These are phyloP conservation scores for Bertia moriformis DNA, from an alignment of 2,329 filamentous ascomycete species.

Conservation along the genomic window DNA sequence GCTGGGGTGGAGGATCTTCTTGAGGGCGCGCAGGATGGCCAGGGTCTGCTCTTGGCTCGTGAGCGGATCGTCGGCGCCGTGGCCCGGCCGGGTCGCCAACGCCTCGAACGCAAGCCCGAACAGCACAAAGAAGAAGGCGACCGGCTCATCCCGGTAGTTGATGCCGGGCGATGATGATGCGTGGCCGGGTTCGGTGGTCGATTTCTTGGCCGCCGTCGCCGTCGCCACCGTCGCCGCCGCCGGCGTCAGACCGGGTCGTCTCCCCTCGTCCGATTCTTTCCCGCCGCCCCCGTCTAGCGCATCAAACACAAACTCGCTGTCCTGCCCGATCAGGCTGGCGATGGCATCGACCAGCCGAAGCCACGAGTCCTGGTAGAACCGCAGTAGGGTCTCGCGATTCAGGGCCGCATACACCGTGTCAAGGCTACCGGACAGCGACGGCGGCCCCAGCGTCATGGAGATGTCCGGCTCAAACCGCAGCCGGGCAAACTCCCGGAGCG, in stretches of 20 bases:
- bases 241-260: conserved; percentile 13
- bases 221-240: neutral
- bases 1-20: conserved; percentile 86
- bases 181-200: no score
- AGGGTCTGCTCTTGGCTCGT: conserved; percentile 66
- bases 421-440: conserved; percentile 68
- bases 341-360: conserved; percentile 93
- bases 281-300: conserved; percentile 90
- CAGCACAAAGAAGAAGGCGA: conserved; percentile 96
- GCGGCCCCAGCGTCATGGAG: conserved; percentile 72
- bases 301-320: conserved; percentile 95
- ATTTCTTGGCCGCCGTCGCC: neutral
- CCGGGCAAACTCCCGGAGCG: conserved; percentile 81
- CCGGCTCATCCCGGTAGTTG: conserved; percentile 93
- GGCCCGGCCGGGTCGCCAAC: conserved; percentile 71
- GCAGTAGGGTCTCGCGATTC: conserved; percentile 81
- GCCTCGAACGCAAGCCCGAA: conserved; percentile 96
- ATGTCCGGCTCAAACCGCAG: conserved; percentile 94
- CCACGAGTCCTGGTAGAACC: conserved; percentile 96
- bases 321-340: conserved; percentile 89
- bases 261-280: conserved; percentile 49
- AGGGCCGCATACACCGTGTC: conserved; percentile 90
- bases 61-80: conserved; percentile 48
- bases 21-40: conserved; percentile 77
- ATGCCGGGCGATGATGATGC: no score